Evolutionary conservation across 495 filamentous ascomycete species (phyloP), one percentile per base, ranked within the genome.

Genomic region (Aspergillus baeticus): DNA sequence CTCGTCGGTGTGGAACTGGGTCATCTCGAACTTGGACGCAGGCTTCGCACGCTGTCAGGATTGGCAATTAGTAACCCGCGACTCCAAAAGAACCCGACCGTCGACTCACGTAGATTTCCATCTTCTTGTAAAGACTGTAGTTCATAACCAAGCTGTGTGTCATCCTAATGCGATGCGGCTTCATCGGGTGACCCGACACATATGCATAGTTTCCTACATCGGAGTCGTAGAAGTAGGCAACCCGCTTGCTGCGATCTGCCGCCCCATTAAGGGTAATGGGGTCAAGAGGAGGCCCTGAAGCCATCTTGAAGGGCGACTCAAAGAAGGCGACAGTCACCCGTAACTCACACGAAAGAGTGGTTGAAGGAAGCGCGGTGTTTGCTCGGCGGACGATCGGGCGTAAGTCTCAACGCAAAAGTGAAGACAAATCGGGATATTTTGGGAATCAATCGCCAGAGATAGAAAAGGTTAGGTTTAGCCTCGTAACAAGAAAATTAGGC

Each of bases 101-200:
- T 3, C 15, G n/a, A 82, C 89, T 79, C 75, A 96, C 92, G 63
- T 98, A 99, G 15, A 99, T 96, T 64, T 99, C 94, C 86, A 99
- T 95, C 68, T 95, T 95, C 74, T 96, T 96, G 75, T 98, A 99
- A 0, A 97, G 82, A 21, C 90, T 89, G 75, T 97, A 98, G 72
- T 99, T 98, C 94, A 99, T 98, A 51, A 99, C 92, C 70, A 99
- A 72, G 61, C 87, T 92, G 77, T 99, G 94, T 37, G 94, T 91
- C 81, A 99, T 87, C 60, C 94, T 85, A 72, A 99, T 98, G 42
- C 94, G 87, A 77, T 98, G 94, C 14, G 94, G 94, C 77, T 99
- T 99, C 94, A 99, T 99, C 15, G 94, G 94, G 77, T 99, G 94
- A 22, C 94, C 94, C 17, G 94, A 92, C 58, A 96, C 90, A 69